These are phyloP conservation scores for Akanthomyces dipterigenus DNA, from an alignment of 2,329 filamentous ascomycete genomes.

Conservation along the genomic window DNA sequence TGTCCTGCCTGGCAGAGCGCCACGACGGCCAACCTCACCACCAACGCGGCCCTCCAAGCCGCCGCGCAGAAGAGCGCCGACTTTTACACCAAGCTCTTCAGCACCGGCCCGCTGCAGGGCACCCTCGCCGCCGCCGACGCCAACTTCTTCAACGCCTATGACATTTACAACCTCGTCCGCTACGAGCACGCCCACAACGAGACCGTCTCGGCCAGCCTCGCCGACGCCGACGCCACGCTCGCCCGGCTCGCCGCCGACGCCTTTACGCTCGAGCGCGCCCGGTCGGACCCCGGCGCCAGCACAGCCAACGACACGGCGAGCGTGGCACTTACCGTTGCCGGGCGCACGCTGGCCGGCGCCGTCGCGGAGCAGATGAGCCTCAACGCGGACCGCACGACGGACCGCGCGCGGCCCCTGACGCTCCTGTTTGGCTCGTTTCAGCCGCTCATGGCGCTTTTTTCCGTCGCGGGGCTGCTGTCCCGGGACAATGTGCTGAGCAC, in stretches of 20 bases:
- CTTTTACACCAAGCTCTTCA: constrained; percentile 40
- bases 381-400: constrained; percentile 33
- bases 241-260: constrained; percentile 57
- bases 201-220: constrained; percentile 33
- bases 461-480: constrained; percentile 40
- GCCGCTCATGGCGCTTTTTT: constrained; percentile 50
- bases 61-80: constrained; percentile 23
- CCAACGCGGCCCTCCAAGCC: constrained; percentile 19
- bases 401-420: constrained; percentile 34
- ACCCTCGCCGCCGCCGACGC: constrained; percentile 28
- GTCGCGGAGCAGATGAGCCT: constrained; percentile 36
- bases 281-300: constrained; percentile 22
- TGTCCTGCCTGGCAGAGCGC: constrained; percentile 34
- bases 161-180: constrained; percentile 49
- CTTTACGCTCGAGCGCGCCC: constrained; percentile 55
- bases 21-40: constrained; percentile 19
- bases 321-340: constrained; percentile 42
- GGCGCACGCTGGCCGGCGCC: constrained; percentile 43
- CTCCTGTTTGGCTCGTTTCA: constrained; percentile 49
- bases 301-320: constrained; percentile 36
- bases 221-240: constrained; percentile 23
- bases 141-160: constrained; percentile 43
- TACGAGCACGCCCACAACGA: constrained; percentile 47
- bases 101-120: constrained; percentile 28
- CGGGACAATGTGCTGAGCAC: constrained; percentile 42